Base-by-base conservation (phyloP, 805 yeast species). In the Saturnispora serradocipensis region DNA sequence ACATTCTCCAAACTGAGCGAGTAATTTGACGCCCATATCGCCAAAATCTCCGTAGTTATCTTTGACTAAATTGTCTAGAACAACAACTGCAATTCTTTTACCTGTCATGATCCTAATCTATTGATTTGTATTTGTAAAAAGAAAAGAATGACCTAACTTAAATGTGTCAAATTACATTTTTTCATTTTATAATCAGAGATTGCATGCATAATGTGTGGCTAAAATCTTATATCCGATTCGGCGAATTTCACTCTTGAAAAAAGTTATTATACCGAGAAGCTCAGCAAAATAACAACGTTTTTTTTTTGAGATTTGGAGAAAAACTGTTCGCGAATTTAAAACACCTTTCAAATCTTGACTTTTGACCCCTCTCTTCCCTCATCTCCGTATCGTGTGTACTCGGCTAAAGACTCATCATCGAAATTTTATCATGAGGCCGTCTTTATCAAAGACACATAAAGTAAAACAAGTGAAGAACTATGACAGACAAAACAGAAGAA, bases 21-120 rank as follows among this genome's bases (percentile, higher is more conserved):
- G 18, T 9, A 20, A 13, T 16, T 13, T 10, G 34, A 24, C 56
- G 25, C 74, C 69, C 56, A 72, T 73, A 54, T 78, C 80, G 2
- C 80, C 84, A 59, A 75, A 79, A 60, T 77, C 80, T 1, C 83
- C 84, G 58, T 58, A 71, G n/a, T 58, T 22, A 4, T 32, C 15
- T 3, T 43, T 40, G 6, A 6, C 15, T 13, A 27, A 35, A 30
- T 53, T 54, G 18, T 56, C 58, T 15, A 56, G 25, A 30, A 53
- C 43, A 15, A 56, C 24, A 5, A 56, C n/a, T 36, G 55, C 58
- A 30, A 54, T 46, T 22, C 30, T 51, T 18, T 38, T 38, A 38
- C 22, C 10, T 20, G 16, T 13, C 34, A 30, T 30, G 11, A 13
- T 13, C 5, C 11, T 9, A 11, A 9, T 11, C 13, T 10, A 30